Percentiles rank a stretch among this genome's conserved stretches.
Evolutionary conservation across 768 basidiomycete genomes (phyloP).

Genomic region (Pleurotus cornucopiae): DNA sequence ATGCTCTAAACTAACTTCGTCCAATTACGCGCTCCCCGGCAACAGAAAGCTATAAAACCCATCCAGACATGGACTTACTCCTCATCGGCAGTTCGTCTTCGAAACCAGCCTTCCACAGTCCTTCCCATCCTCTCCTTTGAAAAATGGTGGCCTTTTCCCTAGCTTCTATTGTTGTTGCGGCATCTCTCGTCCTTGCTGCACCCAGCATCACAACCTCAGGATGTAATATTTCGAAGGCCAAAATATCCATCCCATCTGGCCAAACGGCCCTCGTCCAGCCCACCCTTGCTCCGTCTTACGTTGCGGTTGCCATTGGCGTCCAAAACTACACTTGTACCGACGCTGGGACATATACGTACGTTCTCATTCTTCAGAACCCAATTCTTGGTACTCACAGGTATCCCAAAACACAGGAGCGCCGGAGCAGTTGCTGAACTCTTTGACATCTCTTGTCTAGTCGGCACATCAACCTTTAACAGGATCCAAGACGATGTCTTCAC

Average conservation of each 20-base stretch:
- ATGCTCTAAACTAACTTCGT: too few relatives aligned
- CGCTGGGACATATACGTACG: constrained; percentile 42
- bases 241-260: constrained; percentile 17
- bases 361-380: neutral
- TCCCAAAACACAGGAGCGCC: constrained; percentile 26
- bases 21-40: too few relatives aligned
- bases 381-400: too few relatives aligned
- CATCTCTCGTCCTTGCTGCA: neutral
- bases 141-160: neutral
- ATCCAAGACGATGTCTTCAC: constrained; percentile 25
- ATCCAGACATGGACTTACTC: neutral
- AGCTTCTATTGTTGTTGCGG: constrained; percentile 10
- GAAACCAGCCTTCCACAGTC: neutral
- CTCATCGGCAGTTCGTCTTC: neutral
- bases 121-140: neutral
- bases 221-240: constrained; percentile 22
- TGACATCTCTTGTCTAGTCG: constrained; percentile 46
- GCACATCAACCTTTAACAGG: constrained; percentile 21
- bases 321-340: constrained; percentile 53
- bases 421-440: constrained; percentile 52
- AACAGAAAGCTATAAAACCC: too few relatives aligned
- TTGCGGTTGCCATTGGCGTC: constrained; percentile 42
- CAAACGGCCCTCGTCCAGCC: constrained; percentile 31
- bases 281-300: constrained; percentile 28
- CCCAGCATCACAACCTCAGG: constrained; percentile 3